Percentiles rank a stretch among this genome's conserved stretches.
Evolutionary conservation across 2,329 filamentous ascomycete species (phyloP).

Genomic region (Fusarium cicatricum): DNA sequence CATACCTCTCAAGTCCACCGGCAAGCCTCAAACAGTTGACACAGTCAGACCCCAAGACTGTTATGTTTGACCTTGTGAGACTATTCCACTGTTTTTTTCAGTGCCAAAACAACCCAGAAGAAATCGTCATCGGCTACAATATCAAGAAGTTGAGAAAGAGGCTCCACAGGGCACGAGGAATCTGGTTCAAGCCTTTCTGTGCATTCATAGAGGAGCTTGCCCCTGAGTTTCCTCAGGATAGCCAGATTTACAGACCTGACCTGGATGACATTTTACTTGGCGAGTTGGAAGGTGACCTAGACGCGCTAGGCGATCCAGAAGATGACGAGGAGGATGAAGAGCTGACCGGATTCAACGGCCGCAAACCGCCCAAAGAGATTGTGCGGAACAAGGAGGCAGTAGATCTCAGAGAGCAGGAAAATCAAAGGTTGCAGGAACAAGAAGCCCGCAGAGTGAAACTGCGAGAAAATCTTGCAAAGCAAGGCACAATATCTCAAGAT

Average conservation of each 20-base stretch:
- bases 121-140: constrained; percentile 28
- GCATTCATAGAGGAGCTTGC: constrained; percentile 40
- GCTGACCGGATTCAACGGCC: constrained; percentile 20
- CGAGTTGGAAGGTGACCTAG: constrained; percentile 13
- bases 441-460: constrained; percentile 60
- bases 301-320: constrained; percentile 21
- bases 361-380: constrained; percentile 44
- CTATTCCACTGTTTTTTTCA: constrained; percentile 45
- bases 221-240: constrained; percentile 44
- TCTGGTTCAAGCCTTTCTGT: constrained; percentile 37
- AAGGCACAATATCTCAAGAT: constrained; percentile 54
- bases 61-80: constrained; percentile 44
- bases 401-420: constrained; percentile 63
- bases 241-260: constrained; percentile 45
- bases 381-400: constrained; percentile 52
- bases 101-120: constrained; percentile 36
- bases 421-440: constrained; percentile 61
- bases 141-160: constrained; percentile 28
- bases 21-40: constrained; percentile 15
- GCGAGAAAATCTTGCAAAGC: constrained; percentile 55
- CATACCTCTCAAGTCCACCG: constrained; percentile 31
- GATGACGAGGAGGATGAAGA: constrained; percentile 23
- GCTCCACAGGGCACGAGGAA: constrained; percentile 9
- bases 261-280: constrained; percentile 29
- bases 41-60: constrained; percentile 12